phyloP scores from a whole-genome alignment of 345 rosid species.

The Hirschfeldia incana region DNA sequence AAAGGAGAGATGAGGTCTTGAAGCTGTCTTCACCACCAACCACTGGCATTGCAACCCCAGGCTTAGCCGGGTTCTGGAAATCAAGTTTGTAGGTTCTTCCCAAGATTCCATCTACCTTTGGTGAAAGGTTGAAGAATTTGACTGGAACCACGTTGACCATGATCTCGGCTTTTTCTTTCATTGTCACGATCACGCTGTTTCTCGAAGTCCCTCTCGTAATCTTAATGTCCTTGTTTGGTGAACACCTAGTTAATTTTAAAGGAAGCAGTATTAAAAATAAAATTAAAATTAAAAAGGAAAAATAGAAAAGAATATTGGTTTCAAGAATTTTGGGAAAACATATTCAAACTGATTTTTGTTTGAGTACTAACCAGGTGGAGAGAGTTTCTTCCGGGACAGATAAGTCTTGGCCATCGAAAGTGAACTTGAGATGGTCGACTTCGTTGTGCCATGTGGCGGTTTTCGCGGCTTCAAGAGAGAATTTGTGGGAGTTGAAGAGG shows the following conservation, averaged over 20 bases:
- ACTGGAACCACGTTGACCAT: constrained; percentile 67
- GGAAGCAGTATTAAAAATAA: background rate
- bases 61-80: constrained; percentile 64
- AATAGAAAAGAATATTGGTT: background rate
- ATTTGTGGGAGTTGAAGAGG: background rate
- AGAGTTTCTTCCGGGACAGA: constrained; percentile 50
- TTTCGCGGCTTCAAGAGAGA: constrained; percentile 48
- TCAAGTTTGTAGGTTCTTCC: constrained; percentile 65
- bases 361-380: constrained; percentile 51
- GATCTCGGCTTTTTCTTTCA: constrained; percentile 52
- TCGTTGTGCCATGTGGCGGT: constrained; percentile 55
- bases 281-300: too few species aligned
- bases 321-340: background rate
- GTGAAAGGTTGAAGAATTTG: constrained; percentile 55
- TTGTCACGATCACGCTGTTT: constrained; percentile 51
- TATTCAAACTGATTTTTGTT: background rate
- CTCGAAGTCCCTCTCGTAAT: constrained; percentile 54
- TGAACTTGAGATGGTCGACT: constrained; percentile 55
- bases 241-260: constrained; percentile 23
- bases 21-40: constrained; percentile 60
- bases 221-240: constrained; percentile 46
- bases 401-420: constrained; percentile 49
- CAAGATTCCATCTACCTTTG: constrained; percentile 63
- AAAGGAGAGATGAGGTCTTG: constrained; percentile 52
- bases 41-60: constrained; percentile 63